phyloP scores from a whole-genome alignment of 805 yeast species.

The Starmerella potacharoeniae region DNA sequence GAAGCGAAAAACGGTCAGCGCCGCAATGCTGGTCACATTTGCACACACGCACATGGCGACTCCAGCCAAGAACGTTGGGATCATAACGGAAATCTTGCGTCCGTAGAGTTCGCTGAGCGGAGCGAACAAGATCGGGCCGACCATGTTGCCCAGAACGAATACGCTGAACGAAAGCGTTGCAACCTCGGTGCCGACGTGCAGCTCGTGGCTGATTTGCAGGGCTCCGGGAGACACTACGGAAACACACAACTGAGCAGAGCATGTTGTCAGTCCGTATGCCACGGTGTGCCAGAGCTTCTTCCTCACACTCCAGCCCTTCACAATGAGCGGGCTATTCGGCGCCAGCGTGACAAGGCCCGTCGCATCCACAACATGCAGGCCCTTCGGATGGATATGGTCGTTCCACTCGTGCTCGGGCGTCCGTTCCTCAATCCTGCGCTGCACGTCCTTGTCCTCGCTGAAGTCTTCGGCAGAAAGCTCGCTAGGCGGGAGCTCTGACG shows the following conservation, averaged over 20 bases:
- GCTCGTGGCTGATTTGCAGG: conserved; percentile 34
- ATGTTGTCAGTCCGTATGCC: conserved; percentile 34
- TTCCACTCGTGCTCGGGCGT: not conserved
- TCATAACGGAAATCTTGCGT: conserved; percentile 39
- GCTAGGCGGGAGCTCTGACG: not conserved
- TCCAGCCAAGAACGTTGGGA: conserved; percentile 37
- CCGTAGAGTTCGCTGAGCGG: conserved; percentile 51
- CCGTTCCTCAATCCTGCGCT: not conserved
- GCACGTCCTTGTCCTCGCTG: not conserved
- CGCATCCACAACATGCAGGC: not conserved
- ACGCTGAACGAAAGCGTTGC: conserved; percentile 43
- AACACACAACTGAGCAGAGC: conserved; percentile 48
- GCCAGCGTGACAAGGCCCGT: conserved; percentile 3
- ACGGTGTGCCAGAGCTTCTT: conserved; percentile 36
- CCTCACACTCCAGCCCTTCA: conserved; percentile 42
- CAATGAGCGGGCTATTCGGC: conserved; percentile 27
- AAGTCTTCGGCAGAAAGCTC: not conserved
- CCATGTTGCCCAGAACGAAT: conserved; percentile 50
- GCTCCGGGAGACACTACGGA: conserved; percentile 42
- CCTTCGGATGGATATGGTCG: not conserved
- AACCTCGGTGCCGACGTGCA: conserved; percentile 35
- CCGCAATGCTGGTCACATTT: conserved; percentile 37
- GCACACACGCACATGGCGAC: conserved; percentile 32
- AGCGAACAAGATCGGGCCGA: conserved; percentile 48
- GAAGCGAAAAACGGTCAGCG: conserved; percentile 37